Conservation (phyloP, 805 yeast genomes). For the Saccharomycopsis fibuligera region DNA sequence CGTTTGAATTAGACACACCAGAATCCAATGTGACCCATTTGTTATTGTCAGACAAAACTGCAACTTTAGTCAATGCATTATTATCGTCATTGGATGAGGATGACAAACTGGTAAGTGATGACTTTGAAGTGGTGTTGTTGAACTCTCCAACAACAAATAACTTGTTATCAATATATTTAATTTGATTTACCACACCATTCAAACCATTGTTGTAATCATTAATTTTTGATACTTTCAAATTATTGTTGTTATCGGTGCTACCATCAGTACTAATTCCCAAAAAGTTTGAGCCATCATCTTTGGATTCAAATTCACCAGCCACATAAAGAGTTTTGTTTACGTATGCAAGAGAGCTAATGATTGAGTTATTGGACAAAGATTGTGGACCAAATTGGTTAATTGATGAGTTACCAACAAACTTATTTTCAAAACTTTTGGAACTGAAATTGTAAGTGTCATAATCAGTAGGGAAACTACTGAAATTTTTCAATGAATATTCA, state of each 20-base stretch:
- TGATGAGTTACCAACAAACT: conserved; percentile 42
- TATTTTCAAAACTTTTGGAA: conserved; percentile 22
- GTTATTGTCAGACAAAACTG: conserved; percentile 31
- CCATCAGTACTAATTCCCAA: conserved; percentile 21
- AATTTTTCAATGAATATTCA: conserved; percentile 72
- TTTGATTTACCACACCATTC: conserved; percentile 32
- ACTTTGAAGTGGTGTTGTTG: conserved; percentile 29
- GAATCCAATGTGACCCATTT: conserved; percentile 31
- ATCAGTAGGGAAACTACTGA: conserved; percentile 44
- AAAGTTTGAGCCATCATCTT: conserved; percentile 33
- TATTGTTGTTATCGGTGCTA: conserved; percentile 13
- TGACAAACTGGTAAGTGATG: conserved; percentile 27
- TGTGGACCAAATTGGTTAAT: conserved; percentile 35
- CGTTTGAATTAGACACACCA: conserved; percentile 11
- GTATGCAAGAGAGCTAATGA: conserved; percentile 34
- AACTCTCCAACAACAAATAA: conserved; percentile 46
- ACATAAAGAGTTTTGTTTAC: conserved; percentile 34
- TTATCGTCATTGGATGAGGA: conserved; percentile 27
- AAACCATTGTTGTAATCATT: conserved; percentile 33
- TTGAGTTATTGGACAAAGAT: conserved; percentile 25
- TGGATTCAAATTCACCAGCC: conserved; percentile 43
- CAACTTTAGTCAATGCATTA: conserved; percentile 33
- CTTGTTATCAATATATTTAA: conserved; percentile 29
- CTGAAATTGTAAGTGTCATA: conserved; percentile 26
- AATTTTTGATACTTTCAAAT: conserved; percentile 9